Evolutionary conservation across 1,284 basidiomycete species (phyloP).

Genomic region (Gomphus bonarii): DNA sequence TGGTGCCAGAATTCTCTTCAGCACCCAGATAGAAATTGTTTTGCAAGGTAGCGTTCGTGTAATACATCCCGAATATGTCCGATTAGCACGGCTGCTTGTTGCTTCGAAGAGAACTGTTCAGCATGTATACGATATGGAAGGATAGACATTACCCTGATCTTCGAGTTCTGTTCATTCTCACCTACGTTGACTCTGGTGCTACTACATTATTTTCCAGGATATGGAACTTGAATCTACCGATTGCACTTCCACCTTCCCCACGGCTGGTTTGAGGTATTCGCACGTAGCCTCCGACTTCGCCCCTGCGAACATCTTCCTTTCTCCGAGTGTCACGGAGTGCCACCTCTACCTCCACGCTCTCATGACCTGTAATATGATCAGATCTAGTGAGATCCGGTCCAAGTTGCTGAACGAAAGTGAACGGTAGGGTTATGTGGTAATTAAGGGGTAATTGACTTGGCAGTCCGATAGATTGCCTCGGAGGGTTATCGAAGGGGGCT

Average conservation of each 20-base stretch:
- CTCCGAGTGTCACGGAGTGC: conserved; percentile 17
- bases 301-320: conserved; percentile 15
- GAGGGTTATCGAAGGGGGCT: conserved; percentile 20
- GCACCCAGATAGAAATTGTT: not conserved
- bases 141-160: not conserved
- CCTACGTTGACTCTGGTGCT: not conserved
- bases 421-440: conserved; percentile 35
- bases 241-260: not conserved
- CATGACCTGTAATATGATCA: conserved; percentile 15
- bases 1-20: not conserved
- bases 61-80: not conserved
- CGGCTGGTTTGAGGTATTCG: conserved; percentile 18
- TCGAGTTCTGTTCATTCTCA: not conserved
- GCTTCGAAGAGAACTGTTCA: not conserved
- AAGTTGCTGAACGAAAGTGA: not conserved
- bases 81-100: not conserved
- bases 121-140: not conserved
- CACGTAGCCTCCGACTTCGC: conserved; percentile 23
- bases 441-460: conserved; percentile 23
- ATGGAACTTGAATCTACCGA: conserved; percentile 10
- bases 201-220: conserved; percentile 11
- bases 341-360: conserved; percentile 19
- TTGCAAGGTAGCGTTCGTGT: not conserved
- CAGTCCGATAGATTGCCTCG: conserved; percentile 10
- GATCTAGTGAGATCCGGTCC: not conserved